Percentiles rank a stretch among this genome's conserved stretches.
Conservation (phyloP, 139 green algal genomes). For the Chlorella vulgaris region DNA sequence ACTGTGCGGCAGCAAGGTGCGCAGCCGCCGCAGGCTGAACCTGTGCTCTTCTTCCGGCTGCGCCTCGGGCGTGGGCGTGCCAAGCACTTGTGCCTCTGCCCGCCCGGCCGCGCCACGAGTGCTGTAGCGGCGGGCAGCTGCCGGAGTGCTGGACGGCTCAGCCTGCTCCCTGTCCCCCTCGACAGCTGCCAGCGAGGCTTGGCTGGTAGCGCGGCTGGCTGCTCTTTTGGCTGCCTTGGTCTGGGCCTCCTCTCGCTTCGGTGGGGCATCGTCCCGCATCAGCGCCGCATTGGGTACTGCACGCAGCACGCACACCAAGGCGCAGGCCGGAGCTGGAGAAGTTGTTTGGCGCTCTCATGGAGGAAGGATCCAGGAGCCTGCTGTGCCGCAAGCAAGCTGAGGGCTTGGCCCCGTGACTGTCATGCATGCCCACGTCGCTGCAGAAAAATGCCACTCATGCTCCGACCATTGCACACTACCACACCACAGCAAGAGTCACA, state of each 20-base stretch:
- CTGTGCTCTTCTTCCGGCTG: neutral
- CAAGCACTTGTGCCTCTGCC: neutral
- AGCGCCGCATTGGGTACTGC: conserved; percentile 34
- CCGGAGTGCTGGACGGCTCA: neutral
- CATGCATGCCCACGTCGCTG: too few species aligned
- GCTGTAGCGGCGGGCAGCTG: conserved; percentile 1
- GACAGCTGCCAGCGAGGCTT: neutral
- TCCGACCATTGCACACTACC: too few species aligned
- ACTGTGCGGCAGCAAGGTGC: too few species aligned
- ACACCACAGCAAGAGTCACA: too few species aligned
- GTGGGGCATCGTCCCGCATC: conserved; percentile 13
- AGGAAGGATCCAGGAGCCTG: too few species aligned
- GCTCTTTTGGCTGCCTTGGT: neutral
- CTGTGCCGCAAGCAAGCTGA: too few species aligned
- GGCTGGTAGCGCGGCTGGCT: neutral
- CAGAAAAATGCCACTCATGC: too few species aligned
- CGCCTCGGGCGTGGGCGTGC: neutral
- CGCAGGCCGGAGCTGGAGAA: too few species aligned
- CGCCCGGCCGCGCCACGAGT: neutral
- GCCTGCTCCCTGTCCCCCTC: neutral
- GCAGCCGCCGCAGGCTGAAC: conserved; percentile 10
- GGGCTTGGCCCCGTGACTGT: too few species aligned
- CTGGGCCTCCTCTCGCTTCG: conserved; percentile 1
- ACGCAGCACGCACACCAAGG: too few species aligned
- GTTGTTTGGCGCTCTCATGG: too few species aligned